Base-by-base conservation (phyloP, 1,139 yeast species). In the Suhomyces atakaporum region DNA sequence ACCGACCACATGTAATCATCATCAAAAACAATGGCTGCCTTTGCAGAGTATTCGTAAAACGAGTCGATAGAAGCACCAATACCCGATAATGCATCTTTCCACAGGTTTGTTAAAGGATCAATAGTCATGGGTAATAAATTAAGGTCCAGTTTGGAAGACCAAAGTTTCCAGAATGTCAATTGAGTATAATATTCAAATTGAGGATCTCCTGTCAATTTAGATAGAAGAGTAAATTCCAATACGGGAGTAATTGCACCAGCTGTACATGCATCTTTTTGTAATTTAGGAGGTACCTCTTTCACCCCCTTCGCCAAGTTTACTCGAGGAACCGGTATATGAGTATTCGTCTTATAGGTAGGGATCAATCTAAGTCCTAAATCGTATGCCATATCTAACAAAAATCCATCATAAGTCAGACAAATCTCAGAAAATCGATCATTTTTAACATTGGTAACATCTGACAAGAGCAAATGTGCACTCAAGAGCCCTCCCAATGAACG, bases 21-120 rank as follows among this genome's bases (percentile, higher is more conserved):
- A 48, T 84, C 69, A 44, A 89, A 88, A 7, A 90, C 53, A 9
- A 89, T 75, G 3, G 90, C 68, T 16, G 81, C 79, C 53, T 90
- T 90, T 25, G 87, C 69, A 0, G 96, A 86, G 56, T 90, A 87
- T 54, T 90, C 97, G 56, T 84, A 90, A 51, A 86, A 87, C 0
- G 96, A 88, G 60, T 90, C 97, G n/a, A 87, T 77, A 2, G 95
- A 84, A 0, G 97, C 97, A 1, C 97, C 97, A 7, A 86, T 73
- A 0, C 97, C 96, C 0, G 92, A 77, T 27, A 81, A 63, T 0
- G 75, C 59, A 38, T 84, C 84, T 26, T 68, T 63, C 80, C 89
- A 81, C 23, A 58, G 54, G 21, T 77, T 78, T 0, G 75, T 61
- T 1, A 66, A 49, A 0, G 92, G 84, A 45, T 84, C 82, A 7